Conservation (phyloP, 2,329 filamentous ascomycete species). For the Madurella fahalii region DNA sequence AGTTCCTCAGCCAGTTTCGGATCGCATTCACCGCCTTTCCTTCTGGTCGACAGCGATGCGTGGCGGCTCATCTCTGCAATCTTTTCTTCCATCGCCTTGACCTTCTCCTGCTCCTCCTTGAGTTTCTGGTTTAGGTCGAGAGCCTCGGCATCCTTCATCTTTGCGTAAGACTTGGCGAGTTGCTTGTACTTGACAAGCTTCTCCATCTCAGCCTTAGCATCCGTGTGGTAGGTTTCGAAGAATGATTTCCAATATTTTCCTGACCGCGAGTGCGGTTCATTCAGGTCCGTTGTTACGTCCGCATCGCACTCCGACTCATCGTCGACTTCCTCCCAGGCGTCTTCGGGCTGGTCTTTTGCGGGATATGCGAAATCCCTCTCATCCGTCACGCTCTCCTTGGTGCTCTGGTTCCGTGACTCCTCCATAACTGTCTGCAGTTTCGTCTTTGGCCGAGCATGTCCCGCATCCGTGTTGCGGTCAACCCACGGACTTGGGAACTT, state of each 20-base stretch:
- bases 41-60: conserved; percentile 39
- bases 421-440: conserved; percentile 45
- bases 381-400: conserved; percentile 9
- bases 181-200: conserved; percentile 77
- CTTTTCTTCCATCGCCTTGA: conserved; percentile 59
- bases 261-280: conserved; percentile 69
- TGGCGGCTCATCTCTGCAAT: conserved; percentile 58
- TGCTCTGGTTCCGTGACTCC: conserved; percentile 35
- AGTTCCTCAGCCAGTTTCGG: conserved; percentile 50
- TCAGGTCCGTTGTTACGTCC: conserved; percentile 66
- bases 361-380: conserved; percentile 12
- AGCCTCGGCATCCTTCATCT: conserved; percentile 71
- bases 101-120: conserved; percentile 63
- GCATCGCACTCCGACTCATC: conserved; percentile 45
- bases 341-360: conserved; percentile 30
- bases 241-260: conserved; percentile 78
- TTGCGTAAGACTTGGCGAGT: conserved; percentile 72
- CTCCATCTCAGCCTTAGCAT: conserved; percentile 69
- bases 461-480: conserved; percentile 18
- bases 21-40: conserved; percentile 41
- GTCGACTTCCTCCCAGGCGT: conserved; percentile 52
- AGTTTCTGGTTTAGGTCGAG: conserved; percentile 62
- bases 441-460: conserved; percentile 35
- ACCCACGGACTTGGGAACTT: conserved; percentile 31
- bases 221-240: conserved; percentile 68